Conservation (phyloP, 257 asterid genomes). For the Solanum pennellii region DNA sequence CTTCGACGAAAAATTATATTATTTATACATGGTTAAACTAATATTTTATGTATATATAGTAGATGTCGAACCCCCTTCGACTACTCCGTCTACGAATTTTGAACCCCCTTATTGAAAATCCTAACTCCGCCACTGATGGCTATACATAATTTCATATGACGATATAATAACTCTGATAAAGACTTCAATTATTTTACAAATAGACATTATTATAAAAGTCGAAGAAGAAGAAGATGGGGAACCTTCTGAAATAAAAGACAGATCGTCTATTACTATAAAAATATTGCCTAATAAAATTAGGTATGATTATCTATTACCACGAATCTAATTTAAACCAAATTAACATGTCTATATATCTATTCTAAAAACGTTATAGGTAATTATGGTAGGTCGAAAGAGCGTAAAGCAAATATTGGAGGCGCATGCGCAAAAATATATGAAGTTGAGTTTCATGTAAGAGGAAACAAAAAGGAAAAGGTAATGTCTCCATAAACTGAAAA, state of each 20-base stretch:
- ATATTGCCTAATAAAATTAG: background rate
- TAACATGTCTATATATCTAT: background rate
- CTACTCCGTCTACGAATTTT: too few species aligned
- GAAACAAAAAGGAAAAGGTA: background rate
- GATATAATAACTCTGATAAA: background rate
- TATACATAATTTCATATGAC: background rate
- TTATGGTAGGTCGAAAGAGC: background rate
- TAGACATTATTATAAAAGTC: background rate
- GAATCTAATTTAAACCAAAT: too few species aligned
- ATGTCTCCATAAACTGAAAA: background rate
- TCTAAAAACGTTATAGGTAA: background rate
- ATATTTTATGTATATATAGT: too few species aligned
- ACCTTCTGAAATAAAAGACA: background rate
- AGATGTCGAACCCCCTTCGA: accelerated
- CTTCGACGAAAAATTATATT: too few species aligned
- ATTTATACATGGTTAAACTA: too few species aligned
- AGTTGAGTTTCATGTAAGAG: background rate
- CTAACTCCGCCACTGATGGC: background rate
- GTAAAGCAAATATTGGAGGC: background rate
- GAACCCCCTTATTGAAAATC: too few species aligned
- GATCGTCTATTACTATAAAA: accelerated
- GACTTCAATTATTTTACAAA: background rate
- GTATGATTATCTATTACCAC: too few species aligned
- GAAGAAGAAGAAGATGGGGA: background rate
- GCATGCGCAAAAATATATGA: background rate